Evolutionary conservation across 306 rosid genomes (phyloP).

Genomic region (Senna siamea): DNA sequence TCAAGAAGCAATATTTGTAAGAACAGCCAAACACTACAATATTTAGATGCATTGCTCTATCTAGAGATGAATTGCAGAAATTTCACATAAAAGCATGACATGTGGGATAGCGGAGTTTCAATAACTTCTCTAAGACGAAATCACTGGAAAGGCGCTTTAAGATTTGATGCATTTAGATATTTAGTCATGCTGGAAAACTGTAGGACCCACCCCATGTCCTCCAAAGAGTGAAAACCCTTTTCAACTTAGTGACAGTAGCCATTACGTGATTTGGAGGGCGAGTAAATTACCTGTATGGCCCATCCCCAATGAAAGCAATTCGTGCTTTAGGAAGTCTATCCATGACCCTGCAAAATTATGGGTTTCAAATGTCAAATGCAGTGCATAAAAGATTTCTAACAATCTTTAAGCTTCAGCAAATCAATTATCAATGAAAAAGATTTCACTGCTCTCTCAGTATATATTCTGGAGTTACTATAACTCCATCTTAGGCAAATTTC

Average conservation of each 20-base stretch:
- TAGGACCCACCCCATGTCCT: not conserved
- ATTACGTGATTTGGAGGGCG: conserved; percentile 5
- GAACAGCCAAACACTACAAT: not conserved
- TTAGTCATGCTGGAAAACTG: not conserved
- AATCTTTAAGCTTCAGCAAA: conserved; percentile 6
- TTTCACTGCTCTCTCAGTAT: conserved; percentile 12
- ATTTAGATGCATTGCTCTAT: conserved; percentile 22
- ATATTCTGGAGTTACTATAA: not conserved
- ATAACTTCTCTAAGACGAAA: not conserved
- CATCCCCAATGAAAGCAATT: conserved; percentile 93
- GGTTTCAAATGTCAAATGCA: conserved; percentile 37
- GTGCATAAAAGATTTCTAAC: not conserved
- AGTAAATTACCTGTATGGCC: conserved; percentile 80
- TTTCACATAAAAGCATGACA: not conserved
- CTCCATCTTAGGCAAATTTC: no score
- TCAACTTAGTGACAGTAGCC: not conserved
- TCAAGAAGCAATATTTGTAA: conserved; percentile 31
- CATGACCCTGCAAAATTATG: conserved; percentile 70
- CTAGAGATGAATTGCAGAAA: not conserved
- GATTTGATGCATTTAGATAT: not conserved
- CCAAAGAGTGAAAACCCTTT: not conserved
- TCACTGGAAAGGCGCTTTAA: not conserved
- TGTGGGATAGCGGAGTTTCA: not conserved
- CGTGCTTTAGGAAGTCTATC: conserved; percentile 89
- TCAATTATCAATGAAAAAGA: conserved; percentile 13